Evolutionary conservation across 2,329 filamentous ascomycete genomes (phyloP), one percentile per base, ranked within the genome.

Genomic region (Aspergillus quadricinctus): DNA sequence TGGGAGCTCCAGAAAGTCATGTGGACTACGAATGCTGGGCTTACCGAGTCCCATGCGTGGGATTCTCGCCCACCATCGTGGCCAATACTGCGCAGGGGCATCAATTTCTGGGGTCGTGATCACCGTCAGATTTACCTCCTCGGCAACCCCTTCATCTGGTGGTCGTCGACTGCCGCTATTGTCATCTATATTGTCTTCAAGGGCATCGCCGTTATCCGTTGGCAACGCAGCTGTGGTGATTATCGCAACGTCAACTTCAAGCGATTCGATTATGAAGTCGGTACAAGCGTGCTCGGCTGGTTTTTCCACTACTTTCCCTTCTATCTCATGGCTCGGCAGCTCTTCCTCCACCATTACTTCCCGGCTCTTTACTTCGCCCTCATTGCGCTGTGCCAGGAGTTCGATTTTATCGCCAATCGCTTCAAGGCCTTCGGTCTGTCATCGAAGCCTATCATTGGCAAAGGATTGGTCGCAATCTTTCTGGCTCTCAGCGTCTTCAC

Each of bases 251-350:
- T 85, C 50, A 88, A 83, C 41, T 96, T 97, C 82, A 96, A 96
- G 79, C 90, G 94, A 55, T 99, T 97, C 73, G 94, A 97, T 76
- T 97, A 97, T 70, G 94, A 99, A 76, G 85, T 97, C 57, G 94
- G 94, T 59, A 90, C 87, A 53, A 91, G 86, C 19, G 88, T 97
- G 31, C 83, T 99, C 8, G 94, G 89, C 64, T 99, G 94, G 94
- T 91, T 90, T 49, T 88, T 99, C 75, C 94, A 99, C 77, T 99
- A 97, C 80, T 97, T 99, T 81, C 94, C 94, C 10, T 99, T 99
- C 80, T 99, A 87, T 79, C 83, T 99, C 56, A 97, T 99, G 94
- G 87, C 94, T 72, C 92, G 94, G 66, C 94, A 99, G 77, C 86
- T 99, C 37, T 99, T 99, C 83, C 81, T 99, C 60, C 94, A 99